Evolutionary conservation across 148 eudicot species (phyloP).

Genomic region (Simmondsia chinensis): DNA sequence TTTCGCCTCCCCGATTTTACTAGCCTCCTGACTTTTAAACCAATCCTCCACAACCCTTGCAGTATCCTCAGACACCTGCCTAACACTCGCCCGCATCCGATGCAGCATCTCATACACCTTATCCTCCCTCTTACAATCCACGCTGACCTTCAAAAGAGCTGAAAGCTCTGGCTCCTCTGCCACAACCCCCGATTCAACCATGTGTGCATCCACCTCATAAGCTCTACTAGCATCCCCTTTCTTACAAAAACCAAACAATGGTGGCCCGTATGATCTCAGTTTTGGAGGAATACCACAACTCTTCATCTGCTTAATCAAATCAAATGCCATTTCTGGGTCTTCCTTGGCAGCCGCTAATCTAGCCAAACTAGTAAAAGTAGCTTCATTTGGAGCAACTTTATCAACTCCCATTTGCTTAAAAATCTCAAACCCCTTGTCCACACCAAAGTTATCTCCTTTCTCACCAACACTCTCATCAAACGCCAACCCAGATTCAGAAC

Average conservation of each 20-base stretch:
- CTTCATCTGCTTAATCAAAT: constrained; percentile 64
- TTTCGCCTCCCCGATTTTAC: constrained; percentile 41
- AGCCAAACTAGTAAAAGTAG: constrained; percentile 83
- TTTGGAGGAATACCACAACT: constrained; percentile 39
- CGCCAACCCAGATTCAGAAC: neutral
- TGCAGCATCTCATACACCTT: constrained; percentile 85
- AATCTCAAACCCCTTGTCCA: constrained; percentile 75
- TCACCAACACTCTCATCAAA: neutral
- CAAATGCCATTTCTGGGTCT: constrained; percentile 84
- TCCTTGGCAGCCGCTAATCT: constrained; percentile 68
- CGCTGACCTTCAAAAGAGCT: constrained; percentile 65
- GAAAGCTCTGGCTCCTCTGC: constrained; percentile 70
- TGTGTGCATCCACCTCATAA: constrained; percentile 63
- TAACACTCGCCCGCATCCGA: constrained; percentile 47
- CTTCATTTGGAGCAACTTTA: constrained; percentile 71
- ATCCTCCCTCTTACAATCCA: constrained; percentile 33
- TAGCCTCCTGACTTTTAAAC: constrained; percentile 50
- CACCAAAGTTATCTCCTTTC: neutral
- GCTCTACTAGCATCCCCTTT: constrained; percentile 60
- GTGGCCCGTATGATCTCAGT: constrained; percentile 86
- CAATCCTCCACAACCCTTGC: constrained; percentile 55
- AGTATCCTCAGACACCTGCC: constrained; percentile 79
- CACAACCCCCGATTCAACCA: constrained; percentile 59
- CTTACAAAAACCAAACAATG: constrained; percentile 67
- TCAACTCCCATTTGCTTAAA: constrained; percentile 53